A percentile compares a stretch with the other conserved stretches of the same genome.
These are phyloP conservation scores for Ophiostoma triangulosporum DNA, from an alignment of 2,329 filamentous ascomycete genomes.

Conservation along the genomic window DNA sequence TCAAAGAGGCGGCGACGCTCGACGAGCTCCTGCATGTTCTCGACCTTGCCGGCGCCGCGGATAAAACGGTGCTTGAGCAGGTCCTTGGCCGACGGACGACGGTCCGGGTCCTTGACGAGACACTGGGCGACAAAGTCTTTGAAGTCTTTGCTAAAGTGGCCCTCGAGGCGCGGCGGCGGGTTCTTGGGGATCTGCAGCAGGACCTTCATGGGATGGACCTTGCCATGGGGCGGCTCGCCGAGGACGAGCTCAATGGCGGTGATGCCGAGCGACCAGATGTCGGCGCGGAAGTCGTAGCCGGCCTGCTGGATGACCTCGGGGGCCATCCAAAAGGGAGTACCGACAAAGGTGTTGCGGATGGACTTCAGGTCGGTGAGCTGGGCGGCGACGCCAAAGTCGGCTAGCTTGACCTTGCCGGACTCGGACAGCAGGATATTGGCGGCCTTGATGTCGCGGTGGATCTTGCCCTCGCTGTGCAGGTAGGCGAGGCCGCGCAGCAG, in stretches of 20 bases:
- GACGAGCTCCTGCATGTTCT: slow-evolving; percentile 77
- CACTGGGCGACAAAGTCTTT: slow-evolving; percentile 88
- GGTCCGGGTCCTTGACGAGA: slow-evolving; percentile 81
- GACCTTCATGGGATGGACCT: slow-evolving; percentile 86
- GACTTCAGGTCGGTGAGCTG: slow-evolving; percentile 97
- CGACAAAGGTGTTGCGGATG: slow-evolving; percentile 92
- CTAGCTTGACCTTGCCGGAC: slow-evolving; percentile 81
- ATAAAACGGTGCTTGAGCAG: slow-evolving; percentile 83
- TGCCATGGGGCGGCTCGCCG: slow-evolving; percentile 76
- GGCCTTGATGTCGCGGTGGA: slow-evolving; percentile 93
- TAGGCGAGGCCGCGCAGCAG: slow-evolving; percentile 84
- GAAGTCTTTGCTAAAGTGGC: slow-evolving; percentile 77
- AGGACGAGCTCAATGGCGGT: slow-evolving; percentile 82
- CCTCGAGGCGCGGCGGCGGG: slow-evolving; percentile 69
- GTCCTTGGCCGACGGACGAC: slow-evolving; percentile 71
- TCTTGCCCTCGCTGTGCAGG: slow-evolving; percentile 84
- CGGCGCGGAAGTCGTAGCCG: slow-evolving; percentile 72
- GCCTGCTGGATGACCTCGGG: slow-evolving; percentile 88
- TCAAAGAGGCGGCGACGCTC: slow-evolving; percentile 73
- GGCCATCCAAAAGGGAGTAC: slow-evolving; percentile 96
- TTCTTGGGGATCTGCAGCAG: slow-evolving; percentile 86
- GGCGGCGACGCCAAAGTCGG: slow-evolving; percentile 92
- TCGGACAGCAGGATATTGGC: slow-evolving; percentile 92
- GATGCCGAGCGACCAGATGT: slow-evolving; percentile 88
- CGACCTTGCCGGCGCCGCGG: slow-evolving; percentile 71